Evolutionary conservation across 192 early-diverging fungal species (phyloP).

Genomic region (Podila epigama): DNA sequence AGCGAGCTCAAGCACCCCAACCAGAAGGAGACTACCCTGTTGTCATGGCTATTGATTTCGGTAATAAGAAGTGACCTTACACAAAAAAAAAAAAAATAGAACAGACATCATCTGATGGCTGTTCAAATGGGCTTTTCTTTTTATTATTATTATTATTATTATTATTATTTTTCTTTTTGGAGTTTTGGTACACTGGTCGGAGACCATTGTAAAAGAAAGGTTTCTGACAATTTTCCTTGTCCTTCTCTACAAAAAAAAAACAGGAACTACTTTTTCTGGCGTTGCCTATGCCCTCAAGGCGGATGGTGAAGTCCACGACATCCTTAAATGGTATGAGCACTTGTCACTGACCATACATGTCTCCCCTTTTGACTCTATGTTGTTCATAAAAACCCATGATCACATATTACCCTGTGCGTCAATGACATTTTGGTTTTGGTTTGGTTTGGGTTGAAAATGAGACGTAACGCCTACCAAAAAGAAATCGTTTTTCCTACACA

Average conservation of each 20-base stretch:
- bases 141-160: background rate
- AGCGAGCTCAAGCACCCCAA: conserved; percentile 16
- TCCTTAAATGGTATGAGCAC: conserved; percentile 52
- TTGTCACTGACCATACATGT: background rate
- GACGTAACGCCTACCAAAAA: no score
- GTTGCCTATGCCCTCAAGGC: conserved; percentile 56
- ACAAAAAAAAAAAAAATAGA: no score
- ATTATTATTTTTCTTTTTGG: background rate
- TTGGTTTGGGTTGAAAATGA: no score
- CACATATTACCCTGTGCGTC: background rate
- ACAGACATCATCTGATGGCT: background rate
- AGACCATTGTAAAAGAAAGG: no score
- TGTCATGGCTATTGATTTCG: conserved; percentile 60
- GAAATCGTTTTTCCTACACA: no score
- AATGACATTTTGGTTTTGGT: no score
- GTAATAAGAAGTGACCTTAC: conserved; percentile 32
- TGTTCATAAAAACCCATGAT: background rate
- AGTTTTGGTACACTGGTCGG: background rate
- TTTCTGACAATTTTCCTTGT: background rate
- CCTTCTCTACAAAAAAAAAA: background rate
- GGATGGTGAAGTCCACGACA: conserved; percentile 54
- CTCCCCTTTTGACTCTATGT: background rate
- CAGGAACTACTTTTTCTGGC: conserved; percentile 60
- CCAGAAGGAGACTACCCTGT: conserved; percentile 52
- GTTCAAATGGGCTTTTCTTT: background rate